A percentile compares a stretch with the other conserved stretches of the same genome.
Conservation (phyloP, 176 grass and related monocot genomes). For the Ensete ventricosum region DNA sequence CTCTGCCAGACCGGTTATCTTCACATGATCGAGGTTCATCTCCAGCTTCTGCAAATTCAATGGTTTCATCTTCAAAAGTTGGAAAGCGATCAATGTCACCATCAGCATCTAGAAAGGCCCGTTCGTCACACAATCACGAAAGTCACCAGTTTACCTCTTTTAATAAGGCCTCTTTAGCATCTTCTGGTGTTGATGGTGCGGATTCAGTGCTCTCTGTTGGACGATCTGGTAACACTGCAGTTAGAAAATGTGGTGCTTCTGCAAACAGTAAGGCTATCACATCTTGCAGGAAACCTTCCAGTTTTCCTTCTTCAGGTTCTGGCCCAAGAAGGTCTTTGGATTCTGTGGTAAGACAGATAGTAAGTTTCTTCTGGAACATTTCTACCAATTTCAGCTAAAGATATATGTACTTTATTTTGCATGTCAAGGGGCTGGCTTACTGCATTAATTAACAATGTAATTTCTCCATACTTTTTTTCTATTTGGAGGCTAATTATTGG, state of each 20-base stretch:
- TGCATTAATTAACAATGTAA: too few species aligned
- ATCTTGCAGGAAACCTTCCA: conserved; percentile 56
- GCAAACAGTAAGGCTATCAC: conserved; percentile 55
- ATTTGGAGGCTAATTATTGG: too few species aligned
- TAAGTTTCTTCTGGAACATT: conserved; percentile 13
- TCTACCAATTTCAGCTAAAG: neutral
- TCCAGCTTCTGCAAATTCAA: conserved; percentile 39
- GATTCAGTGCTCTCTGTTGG: conserved; percentile 34
- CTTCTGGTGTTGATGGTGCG: conserved; percentile 71
- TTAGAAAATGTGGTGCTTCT: conserved; percentile 42
- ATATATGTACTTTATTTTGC: conserved; percentile 9
- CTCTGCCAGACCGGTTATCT: conserved; percentile 44
- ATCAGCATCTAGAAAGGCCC: conserved; percentile 58
- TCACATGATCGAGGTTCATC: conserved; percentile 56
- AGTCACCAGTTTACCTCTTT: conserved; percentile 43
- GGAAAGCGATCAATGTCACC: conserved; percentile 76
- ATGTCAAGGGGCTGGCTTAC: too few species aligned
- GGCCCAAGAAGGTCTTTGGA: conserved; percentile 66
- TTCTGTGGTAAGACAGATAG: conserved; percentile 74
- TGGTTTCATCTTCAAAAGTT: conserved; percentile 40
- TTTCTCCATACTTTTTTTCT: too few species aligned
- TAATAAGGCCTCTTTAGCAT: conserved; percentile 53
- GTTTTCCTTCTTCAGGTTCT: conserved; percentile 46
- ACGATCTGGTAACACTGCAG: neutral
- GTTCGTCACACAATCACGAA: conserved; percentile 51